Conservation (phyloP, 176 grass and related monocot species). For the Hsuehochloa calcarea region DNA sequence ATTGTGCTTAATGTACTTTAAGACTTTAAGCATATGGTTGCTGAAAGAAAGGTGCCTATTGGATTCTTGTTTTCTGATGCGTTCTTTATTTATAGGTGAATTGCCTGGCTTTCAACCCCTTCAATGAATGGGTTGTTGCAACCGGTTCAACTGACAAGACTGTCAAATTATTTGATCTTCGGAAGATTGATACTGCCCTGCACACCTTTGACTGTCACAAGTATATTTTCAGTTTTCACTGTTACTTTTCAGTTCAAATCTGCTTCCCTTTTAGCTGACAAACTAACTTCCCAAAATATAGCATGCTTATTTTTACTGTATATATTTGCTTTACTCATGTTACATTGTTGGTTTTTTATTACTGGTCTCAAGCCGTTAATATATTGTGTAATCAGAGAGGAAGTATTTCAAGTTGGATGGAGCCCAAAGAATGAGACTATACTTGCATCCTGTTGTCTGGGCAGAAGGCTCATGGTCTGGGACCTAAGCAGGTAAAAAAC, state of each 20-base stretch:
- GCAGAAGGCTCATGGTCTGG: slow-evolving; percentile 97
- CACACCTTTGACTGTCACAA: slow-evolving; percentile 93
- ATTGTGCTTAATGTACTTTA: neutral
- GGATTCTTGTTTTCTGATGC: neutral
- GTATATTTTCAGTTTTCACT: slow-evolving; percentile 44
- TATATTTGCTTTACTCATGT: neutral
- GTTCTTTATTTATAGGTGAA: slow-evolving; percentile 62
- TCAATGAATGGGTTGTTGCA: slow-evolving; percentile 98
- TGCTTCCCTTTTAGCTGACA: slow-evolving; percentile 13
- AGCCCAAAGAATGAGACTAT: slow-evolving; percentile 98
- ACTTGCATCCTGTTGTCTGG: slow-evolving; percentile 92
- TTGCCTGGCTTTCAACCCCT: slow-evolving; percentile 95
- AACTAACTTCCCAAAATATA: slow-evolving; percentile 1
- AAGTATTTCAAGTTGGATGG: slow-evolving; percentile 99
- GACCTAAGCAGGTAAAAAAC: slow-evolving; percentile 84
- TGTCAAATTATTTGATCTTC: slow-evolving; percentile 96
- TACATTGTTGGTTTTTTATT: neutral
- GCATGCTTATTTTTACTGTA: neutral
- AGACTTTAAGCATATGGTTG: neutral
- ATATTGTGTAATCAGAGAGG: slow-evolving; percentile 64
- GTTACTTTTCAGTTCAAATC: neutral
- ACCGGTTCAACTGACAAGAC: slow-evolving; percentile 97
- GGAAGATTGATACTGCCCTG: slow-evolving; percentile 70
- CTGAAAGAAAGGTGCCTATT: neutral
- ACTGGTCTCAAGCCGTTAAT: neutral